A percentile compares a stretch with the other conserved stretches of the same genome.
Evolutionary conservation across 2,329 filamentous ascomycete genomes (phyloP).

Genomic region (Neurospora sp.): DNA sequence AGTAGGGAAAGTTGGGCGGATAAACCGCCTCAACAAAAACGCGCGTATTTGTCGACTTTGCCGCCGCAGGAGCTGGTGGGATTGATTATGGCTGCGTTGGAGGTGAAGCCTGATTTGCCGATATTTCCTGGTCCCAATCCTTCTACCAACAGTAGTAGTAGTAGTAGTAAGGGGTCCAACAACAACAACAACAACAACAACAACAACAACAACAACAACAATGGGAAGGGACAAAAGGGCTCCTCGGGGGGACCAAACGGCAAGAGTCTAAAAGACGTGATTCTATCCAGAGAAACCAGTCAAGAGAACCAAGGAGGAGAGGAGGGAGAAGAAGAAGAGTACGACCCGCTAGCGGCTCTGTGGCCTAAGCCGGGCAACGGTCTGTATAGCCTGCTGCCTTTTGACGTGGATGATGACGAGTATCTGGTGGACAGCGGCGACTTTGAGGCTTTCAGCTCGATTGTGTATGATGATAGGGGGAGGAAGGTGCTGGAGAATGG

Average conservation of each 20-base stretch:
- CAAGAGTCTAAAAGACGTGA: not conserved
- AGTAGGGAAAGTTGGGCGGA: slow-evolving; percentile 26
- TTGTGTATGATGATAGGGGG: slow-evolving; percentile 21
- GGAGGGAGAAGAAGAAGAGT: slow-evolving; percentile 18
- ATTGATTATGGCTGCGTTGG: slow-evolving; percentile 52
- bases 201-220: not conserved
- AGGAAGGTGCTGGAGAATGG: slow-evolving; percentile 23
- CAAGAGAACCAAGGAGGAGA: slow-evolving; percentile 4
- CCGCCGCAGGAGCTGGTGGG: slow-evolving; percentile 52
- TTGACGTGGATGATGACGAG: slow-evolving; percentile 18
- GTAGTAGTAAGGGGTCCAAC: not conserved
- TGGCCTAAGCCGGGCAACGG: slow-evolving; percentile 22
- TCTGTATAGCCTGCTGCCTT: slow-evolving; percentile 17
- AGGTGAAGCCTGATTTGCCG: slow-evolving; percentile 53
- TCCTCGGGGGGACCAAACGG: slow-evolving; percentile 1
- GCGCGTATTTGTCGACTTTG: slow-evolving; percentile 51
- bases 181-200: not conserved
- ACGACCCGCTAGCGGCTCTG: slow-evolving; percentile 18
- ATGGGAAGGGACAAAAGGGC: not conserved
- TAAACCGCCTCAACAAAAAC: slow-evolving; percentile 40
- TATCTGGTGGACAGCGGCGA: slow-evolving; percentile 20
- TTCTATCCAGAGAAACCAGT: slow-evolving; percentile 4
- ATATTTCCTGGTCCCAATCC: slow-evolving; percentile 36
- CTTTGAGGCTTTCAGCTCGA: slow-evolving; percentile 21
- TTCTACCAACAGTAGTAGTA: not conserved